Evolutionary conservation across 306 rosid species (phyloP).

Genomic region (Hippophae rhamnoides): DNA sequence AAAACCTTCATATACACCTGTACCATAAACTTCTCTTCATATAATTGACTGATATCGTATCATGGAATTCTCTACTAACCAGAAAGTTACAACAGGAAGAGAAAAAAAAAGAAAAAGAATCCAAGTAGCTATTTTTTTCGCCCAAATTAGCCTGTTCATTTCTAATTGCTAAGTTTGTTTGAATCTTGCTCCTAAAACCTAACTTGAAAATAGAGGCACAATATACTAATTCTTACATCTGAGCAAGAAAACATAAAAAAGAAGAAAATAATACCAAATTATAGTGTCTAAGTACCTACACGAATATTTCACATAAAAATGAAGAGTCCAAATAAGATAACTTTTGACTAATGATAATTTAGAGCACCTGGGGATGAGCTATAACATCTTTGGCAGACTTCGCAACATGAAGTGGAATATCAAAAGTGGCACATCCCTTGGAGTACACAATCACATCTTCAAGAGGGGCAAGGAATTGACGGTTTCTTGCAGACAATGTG

Average conservation of each 20-base stretch:
- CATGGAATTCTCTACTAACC: too few relatives aligned
- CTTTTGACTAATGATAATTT: background rate
- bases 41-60: too few relatives aligned
- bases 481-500: constrained; percentile 63
- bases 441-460: constrained; percentile 80
- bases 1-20: too few relatives aligned
- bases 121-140: too few relatives aligned
- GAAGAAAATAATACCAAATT: too few relatives aligned
- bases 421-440: constrained; percentile 72
- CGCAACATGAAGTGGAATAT: constrained; percentile 61
- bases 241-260: background rate
- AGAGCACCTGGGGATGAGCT: constrained; percentile 82
- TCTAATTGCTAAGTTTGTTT: too few relatives aligned
- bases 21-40: too few relatives aligned
- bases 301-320: too few relatives aligned
- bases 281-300: too few relatives aligned
- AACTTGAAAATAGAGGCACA: background rate
- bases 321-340: background rate
- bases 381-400: constrained; percentile 39
- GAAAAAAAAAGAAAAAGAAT: too few relatives aligned
- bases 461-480: constrained; percentile 51
- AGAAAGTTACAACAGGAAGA: too few relatives aligned
- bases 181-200: background rate
- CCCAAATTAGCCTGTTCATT: too few relatives aligned
- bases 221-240: background rate